A percentile compares a stretch with the other conserved stretches of the same genome.
Evolutionary conservation across 805 yeast species (phyloP).

Genomic region (Barnettozyma sp.): DNA sequence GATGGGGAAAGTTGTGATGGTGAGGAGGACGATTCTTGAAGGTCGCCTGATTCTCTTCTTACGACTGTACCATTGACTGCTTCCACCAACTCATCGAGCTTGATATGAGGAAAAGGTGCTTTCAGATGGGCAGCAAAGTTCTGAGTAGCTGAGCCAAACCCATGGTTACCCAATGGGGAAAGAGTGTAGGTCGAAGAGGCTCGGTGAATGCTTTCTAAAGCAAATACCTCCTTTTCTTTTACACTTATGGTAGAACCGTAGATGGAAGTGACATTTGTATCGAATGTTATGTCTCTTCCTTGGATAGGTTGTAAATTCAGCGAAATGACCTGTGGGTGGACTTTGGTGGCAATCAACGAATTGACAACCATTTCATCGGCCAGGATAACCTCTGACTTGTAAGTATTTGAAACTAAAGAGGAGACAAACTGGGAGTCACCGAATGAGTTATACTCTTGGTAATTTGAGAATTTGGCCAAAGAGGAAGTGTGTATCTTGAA

Average conservation of each 20-base stretch:
- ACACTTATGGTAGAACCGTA: constrained; percentile 17
- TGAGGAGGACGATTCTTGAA: too few relatives aligned
- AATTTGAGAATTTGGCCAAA: constrained; percentile 29
- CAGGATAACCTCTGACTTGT: constrained; percentile 13
- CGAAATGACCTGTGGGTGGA: constrained; percentile 16
- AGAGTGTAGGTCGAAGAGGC: constrained; percentile 40
- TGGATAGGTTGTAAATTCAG: constrained; percentile 12
- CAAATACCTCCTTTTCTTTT: constrained; percentile 17
- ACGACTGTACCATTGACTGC: constrained; percentile 30
- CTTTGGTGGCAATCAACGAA: constrained; percentile 11
- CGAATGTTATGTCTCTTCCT: constrained; percentile 12
- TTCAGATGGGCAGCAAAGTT: constrained; percentile 21
- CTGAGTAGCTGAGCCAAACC: constrained; percentile 34
- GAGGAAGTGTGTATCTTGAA: constrained; percentile 19
- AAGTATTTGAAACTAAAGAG: constrained; percentile 14
- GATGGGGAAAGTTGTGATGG: too few relatives aligned
- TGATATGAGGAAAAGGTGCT: constrained; percentile 19
- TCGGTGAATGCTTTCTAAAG: constrained; percentile 29
- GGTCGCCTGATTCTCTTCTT: constrained; percentile 14
- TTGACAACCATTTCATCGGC: constrained; percentile 10
- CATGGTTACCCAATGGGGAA: constrained; percentile 40
- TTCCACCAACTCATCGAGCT: constrained; percentile 29
- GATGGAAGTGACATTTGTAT: constrained; percentile 18
- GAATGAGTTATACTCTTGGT: constrained; percentile 30
- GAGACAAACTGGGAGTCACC: constrained; percentile 35